Evolutionary conservation across 371 early-diverging fungal genomes (phyloP).

Genomic region (Mortierella polycephala): DNA sequence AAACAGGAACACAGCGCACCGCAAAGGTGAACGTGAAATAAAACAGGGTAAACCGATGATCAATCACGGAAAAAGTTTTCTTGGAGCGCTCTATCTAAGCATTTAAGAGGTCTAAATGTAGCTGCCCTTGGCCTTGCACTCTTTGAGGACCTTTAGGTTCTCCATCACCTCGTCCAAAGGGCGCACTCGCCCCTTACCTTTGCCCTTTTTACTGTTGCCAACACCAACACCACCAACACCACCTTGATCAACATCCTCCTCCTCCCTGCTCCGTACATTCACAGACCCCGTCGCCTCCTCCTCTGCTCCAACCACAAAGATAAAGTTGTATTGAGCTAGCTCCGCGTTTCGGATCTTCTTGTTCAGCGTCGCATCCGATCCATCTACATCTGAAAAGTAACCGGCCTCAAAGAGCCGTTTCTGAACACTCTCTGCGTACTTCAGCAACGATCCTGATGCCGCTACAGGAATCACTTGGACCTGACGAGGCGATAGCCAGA

Average conservation of each 20-base stretch:
- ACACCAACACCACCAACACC: no score
- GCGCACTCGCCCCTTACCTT: constrained; percentile 68
- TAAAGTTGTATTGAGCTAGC: constrained; percentile 91
- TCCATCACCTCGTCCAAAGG: constrained; percentile 66
- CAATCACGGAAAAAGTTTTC: no score
- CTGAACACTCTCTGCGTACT: constrained; percentile 73
- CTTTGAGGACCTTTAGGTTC: constrained; percentile 68
- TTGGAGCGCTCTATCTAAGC: no score
- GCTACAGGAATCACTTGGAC: constrained; percentile 90
- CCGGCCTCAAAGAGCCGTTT: constrained; percentile 75
- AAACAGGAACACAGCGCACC: no score
- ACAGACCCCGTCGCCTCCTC: constrained; percentile 88
- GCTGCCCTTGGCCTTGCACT: constrained; percentile 62
- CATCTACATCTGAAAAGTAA: constrained; percentile 89
- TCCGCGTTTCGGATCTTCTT: constrained; percentile 94
- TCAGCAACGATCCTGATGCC: constrained; percentile 64
- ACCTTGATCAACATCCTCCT: constrained; percentile 59
- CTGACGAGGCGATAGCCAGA: constrained; percentile 99
- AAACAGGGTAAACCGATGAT: no score
- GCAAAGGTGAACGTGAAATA: no score
- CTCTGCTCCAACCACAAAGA: constrained; percentile 91
- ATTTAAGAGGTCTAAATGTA: constrained; percentile 50
- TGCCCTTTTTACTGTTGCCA: constrained; percentile 68
- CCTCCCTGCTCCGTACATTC: constrained; percentile 92
- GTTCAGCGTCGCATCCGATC: constrained; percentile 88